Base-by-base conservation (phyloP, 2,329 filamentous ascomycete genomes). In the Ilyonectria mors-panacis region DNA sequence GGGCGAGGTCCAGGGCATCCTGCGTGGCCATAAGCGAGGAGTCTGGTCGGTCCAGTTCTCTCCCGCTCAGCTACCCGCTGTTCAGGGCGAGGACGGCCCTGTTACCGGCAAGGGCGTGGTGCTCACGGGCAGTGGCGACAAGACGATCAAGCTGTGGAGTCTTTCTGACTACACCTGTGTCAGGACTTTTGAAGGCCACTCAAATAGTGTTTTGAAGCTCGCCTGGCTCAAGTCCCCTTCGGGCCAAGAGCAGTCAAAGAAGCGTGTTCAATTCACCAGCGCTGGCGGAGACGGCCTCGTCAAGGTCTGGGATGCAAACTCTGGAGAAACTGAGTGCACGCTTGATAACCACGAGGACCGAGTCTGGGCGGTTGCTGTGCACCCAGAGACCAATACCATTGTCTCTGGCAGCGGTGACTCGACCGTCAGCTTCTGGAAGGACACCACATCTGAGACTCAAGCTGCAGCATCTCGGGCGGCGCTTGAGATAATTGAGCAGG, bases 301-400 rank as follows among this genome's bases (percentile, higher is more conserved):
- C 65, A 99, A 98, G 82, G 90, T 99, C 35, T 99, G 96, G 96
- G 94, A 97, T 74, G 92, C 93, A 13, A 92, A 92, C 77, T 91
- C 88, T 1, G 94, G 95, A 53, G 96, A 98, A 80, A 86, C 91
- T 3, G 94, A 95, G 72, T 92, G 93, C 71, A 99, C 96, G 0
- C 87, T 99, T 5, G 96, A 99, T 82, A 98, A 98, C 81, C 96
- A 99, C 80, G 94, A 94, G 75, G 96, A 99, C 81, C 90, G 96
- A 64, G 95, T 98, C 1, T 98, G 95, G 95, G 94, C 94, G 0
- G 84, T 98, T 19, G 89, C 94, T 5, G 89, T 94, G 12, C 87
- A 95, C 78, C 86, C 92, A 51, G 77, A 85, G 48, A 88, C 85
- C 10, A 89, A 95, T 75, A 91, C 91, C 56, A 88, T 99, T 59